Evolutionary conservation across 179 eudicot genomes (phyloP).

Genomic region (Spergularia azorica): DNA sequence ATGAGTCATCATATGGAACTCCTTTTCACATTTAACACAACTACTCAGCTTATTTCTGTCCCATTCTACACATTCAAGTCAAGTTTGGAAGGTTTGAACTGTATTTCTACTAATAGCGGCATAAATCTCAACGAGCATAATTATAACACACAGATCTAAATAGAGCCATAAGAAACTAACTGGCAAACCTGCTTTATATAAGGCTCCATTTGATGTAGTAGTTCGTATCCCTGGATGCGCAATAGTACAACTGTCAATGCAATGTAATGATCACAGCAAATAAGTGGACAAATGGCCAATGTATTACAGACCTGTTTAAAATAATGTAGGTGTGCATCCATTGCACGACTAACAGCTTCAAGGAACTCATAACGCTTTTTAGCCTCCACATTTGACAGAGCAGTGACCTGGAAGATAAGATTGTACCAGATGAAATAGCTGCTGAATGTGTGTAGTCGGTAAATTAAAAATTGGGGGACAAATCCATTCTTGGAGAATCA

Average conservation of each 20-base stretch:
- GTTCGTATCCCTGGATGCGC: conserved; percentile 78
- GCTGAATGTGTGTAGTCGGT: neutral
- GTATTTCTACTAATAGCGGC: neutral
- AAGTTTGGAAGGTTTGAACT: neutral
- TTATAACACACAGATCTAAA: neutral
- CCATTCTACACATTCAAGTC: neutral
- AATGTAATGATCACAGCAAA: conserved; percentile 11
- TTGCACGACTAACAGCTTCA: conserved; percentile 78
- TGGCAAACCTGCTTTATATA: conserved; percentile 73
- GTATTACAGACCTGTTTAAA: conserved; percentile 67
- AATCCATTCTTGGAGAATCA: conserved; percentile 10
- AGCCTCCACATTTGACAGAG: conserved; percentile 77
- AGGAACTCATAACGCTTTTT: conserved; percentile 85
- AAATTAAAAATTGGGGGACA: neutral
- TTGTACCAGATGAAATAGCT: conserved; percentile 7
- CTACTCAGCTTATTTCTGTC: neutral
- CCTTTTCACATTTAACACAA: neutral
- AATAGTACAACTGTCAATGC: conserved; percentile 9
- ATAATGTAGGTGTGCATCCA: conserved; percentile 92
- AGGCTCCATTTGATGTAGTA: conserved; percentile 89
- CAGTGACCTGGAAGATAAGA: conserved; percentile 47
- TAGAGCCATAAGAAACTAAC: conserved; percentile 1
- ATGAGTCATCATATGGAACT: neutral
- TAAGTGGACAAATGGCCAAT: conserved; percentile 4
- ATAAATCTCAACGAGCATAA: neutral